Conservation (phyloP, 2,329 filamentous ascomycete species). For the Zasmidium citrigriseum region DNA sequence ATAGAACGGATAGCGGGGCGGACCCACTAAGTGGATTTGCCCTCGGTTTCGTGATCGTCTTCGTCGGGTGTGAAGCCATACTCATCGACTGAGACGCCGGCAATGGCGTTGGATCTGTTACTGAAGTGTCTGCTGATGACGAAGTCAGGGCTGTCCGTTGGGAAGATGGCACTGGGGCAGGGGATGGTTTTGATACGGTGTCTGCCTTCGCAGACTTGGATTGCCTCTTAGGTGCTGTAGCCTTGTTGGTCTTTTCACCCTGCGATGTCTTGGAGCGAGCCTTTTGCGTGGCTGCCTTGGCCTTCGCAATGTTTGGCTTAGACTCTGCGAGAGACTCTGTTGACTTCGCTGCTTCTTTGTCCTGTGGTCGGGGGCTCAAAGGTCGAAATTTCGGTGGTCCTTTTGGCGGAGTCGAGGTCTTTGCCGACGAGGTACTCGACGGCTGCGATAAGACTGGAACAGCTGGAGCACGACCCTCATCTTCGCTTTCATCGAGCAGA, state of each 20-base stretch:
- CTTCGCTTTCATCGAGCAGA: constrained; percentile 6
- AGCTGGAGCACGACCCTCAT: neutral
- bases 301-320: neutral
- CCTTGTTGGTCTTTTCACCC: no score
- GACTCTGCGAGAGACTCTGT: neutral
- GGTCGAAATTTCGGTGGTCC: neutral
- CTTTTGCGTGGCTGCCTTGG: neutral
- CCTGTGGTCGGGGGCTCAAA: neutral
- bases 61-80: no score
- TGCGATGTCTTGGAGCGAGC: no score
- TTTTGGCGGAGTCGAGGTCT: neutral
- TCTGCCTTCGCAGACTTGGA: no score
- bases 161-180: no score
- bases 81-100: no score
- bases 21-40: neutral
- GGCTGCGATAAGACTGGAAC: neutral
- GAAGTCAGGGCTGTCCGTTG: no score
- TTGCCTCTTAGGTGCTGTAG: no score
- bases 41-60: neutral
- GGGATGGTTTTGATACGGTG: no score
- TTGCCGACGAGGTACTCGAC: neutral
- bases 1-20: neutral
- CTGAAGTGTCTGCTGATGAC: neutral
- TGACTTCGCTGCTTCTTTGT: neutral
- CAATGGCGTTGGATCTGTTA: no score